Evolutionary conservation across 2,329 filamentous ascomycete species (phyloP).

Genomic region (Pestalotiopsis sp.): DNA sequence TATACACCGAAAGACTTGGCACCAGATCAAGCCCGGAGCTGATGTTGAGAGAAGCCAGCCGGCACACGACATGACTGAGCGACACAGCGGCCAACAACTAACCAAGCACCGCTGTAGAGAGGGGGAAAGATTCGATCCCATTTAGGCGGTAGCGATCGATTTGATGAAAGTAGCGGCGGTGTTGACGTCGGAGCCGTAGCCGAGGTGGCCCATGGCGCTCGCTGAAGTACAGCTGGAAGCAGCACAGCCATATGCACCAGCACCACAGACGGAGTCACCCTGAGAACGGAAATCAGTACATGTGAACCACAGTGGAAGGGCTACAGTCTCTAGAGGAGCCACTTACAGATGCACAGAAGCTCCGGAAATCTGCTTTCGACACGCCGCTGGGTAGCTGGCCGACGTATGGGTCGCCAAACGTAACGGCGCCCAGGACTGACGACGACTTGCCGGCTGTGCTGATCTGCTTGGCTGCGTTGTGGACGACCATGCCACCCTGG

Average conservation of each 20-base stretch:
- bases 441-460: neutral
- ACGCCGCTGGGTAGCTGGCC: no score
- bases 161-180: constrained; percentile 20
- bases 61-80: no score
- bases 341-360: constrained; percentile 18
- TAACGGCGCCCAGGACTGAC: constrained; percentile 11
- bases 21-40: no score
- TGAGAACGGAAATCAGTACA: neutral
- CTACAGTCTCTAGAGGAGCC: neutral
- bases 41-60: no score
- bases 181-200: constrained; percentile 18
- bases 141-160: neutral
- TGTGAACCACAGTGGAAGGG: neutral
- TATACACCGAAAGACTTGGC: no score
- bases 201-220: constrained; percentile 16
- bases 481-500: constrained; percentile 15
- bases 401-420: constrained; percentile 16
- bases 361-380: no score
- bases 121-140: neutral
- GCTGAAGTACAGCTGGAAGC: constrained; percentile 12
- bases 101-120: neutral
- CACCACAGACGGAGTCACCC: constrained; percentile 15
- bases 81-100: neutral
- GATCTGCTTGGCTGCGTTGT: constrained; percentile 12
- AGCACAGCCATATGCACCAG: constrained; percentile 8